Percentiles rank a stretch among this genome's conserved stretches.
Evolutionary conservation across 768 basidiomycete species (phyloP).

Genomic region (Pleurotus giganteus): DNA sequence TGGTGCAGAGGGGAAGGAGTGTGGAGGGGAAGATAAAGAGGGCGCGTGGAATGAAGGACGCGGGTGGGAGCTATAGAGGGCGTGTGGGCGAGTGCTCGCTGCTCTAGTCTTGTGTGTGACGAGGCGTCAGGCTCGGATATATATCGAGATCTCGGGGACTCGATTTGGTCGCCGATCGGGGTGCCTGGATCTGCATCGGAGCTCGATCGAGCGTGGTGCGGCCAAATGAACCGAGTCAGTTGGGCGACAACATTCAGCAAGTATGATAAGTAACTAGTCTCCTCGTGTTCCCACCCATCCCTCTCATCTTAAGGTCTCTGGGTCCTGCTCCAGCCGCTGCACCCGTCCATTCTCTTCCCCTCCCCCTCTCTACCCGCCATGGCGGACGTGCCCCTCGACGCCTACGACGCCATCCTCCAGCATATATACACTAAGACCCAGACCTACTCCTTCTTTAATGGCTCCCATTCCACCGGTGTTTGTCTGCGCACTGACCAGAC

Average conservation of each 20-base stretch:
- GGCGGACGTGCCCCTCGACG: slow-evolving; percentile 35
- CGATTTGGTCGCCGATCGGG: background rate
- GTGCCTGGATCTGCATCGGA: slow-evolving; percentile 6
- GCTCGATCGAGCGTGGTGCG: slow-evolving; percentile 3
- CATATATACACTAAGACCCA: slow-evolving; percentile 72
- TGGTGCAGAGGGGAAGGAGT: too few species aligned
- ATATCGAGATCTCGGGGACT: background rate
- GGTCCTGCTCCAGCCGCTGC: background rate
- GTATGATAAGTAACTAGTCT: slow-evolving; percentile 2
- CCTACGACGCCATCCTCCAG: slow-evolving; percentile 76
- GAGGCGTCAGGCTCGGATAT: background rate
- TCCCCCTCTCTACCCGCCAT: background rate
- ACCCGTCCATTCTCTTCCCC: slow-evolving; percentile 2
- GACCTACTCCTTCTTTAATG: slow-evolving; percentile 20
- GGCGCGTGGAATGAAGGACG: background rate
- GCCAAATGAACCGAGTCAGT: background rate
- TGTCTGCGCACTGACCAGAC: slow-evolving; percentile 59
- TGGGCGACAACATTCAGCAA: background rate
- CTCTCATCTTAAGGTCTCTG: background rate
- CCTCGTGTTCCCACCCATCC: slow-evolving; percentile 4
- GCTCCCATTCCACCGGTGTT: slow-evolving; percentile 55
- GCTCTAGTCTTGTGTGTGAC: background rate
- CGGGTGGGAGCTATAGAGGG: background rate
- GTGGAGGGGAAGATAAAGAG: background rate
- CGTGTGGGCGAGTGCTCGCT: background rate